phyloP scores from a whole-genome alignment of 73 alveolate species.

The Paramecium biaurelia region DNA sequence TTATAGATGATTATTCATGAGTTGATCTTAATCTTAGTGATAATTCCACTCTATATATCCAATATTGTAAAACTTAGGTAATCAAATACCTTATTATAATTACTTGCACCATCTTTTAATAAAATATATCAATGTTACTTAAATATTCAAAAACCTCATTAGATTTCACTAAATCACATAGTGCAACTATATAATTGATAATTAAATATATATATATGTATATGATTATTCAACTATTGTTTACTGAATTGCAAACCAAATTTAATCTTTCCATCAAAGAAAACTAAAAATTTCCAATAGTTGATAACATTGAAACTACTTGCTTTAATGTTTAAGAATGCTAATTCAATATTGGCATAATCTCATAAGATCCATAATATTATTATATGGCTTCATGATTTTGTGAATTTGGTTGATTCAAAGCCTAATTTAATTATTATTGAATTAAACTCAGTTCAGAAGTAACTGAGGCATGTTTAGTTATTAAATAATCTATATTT shows the following conservation, averaged over 20 bases:
- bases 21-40: background rate
- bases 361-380: background rate
- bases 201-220: background rate
- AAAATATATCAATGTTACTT: background rate
- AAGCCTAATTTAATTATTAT: background rate
- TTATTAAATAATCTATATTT: background rate
- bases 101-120: background rate
- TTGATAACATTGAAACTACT: background rate
- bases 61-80: background rate
- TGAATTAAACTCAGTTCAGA: background rate
- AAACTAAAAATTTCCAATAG: background rate
- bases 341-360: background rate
- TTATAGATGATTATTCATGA: background rate
- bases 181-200: background rate
- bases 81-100: background rate
- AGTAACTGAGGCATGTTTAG: background rate
- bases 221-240: background rate
- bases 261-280: background rate
- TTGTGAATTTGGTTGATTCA: background rate
- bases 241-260: background rate
- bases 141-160: background rate
- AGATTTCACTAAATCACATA: background rate
- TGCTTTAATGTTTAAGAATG: background rate
- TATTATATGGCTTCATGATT: background rate
- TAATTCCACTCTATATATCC: background rate